These are phyloP conservation scores for Remersonia thermophila DNA, from an alignment of 2,329 filamentous ascomycete species.

Conservation along the genomic window DNA sequence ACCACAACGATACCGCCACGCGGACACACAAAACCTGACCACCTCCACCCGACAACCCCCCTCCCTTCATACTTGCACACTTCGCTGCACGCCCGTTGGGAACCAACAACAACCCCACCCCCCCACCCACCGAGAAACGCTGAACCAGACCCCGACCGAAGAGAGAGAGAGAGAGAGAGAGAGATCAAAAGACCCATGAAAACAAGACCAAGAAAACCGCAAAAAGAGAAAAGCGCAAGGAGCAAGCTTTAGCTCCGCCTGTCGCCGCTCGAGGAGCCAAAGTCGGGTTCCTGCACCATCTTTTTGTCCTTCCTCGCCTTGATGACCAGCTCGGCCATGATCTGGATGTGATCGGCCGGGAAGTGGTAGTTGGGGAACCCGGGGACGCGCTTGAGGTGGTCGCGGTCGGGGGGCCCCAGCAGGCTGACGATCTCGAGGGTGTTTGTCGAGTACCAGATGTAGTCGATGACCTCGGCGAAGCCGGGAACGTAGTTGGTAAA, in stretches of 20 bases:
- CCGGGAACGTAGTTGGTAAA: slow-evolving; percentile 96
- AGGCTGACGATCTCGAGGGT: slow-evolving; percentile 72
- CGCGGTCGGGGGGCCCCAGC: slow-evolving; percentile 73
- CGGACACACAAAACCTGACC: not conserved
- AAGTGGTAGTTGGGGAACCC: slow-evolving; percentile 93
- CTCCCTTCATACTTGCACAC: not conserved
- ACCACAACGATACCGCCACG: not conserved
- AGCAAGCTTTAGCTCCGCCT: too few relatives aligned
- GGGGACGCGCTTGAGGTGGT: slow-evolving; percentile 75
- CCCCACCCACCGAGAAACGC: not conserved
- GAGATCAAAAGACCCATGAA: too few relatives aligned
- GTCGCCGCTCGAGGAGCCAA: slow-evolving; percentile 27
- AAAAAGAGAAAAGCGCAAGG: not conserved
- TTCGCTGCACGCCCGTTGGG: not conserved
- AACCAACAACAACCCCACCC: not conserved
- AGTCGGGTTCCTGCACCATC: slow-evolving; percentile 49
- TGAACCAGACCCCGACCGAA: not conserved
- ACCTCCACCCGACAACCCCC: too few relatives aligned
- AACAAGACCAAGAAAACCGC: not conserved
- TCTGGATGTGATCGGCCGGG: slow-evolving; percentile 81
- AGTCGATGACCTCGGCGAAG: slow-evolving; percentile 89
- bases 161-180: not conserved
- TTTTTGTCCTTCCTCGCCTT: slow-evolving; percentile 79
- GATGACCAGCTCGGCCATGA: slow-evolving; percentile 81
- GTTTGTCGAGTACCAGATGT: slow-evolving; percentile 95